phyloP scores from a whole-genome alignment of 306 rosid genomes.

The Vigna mungo region DNA sequence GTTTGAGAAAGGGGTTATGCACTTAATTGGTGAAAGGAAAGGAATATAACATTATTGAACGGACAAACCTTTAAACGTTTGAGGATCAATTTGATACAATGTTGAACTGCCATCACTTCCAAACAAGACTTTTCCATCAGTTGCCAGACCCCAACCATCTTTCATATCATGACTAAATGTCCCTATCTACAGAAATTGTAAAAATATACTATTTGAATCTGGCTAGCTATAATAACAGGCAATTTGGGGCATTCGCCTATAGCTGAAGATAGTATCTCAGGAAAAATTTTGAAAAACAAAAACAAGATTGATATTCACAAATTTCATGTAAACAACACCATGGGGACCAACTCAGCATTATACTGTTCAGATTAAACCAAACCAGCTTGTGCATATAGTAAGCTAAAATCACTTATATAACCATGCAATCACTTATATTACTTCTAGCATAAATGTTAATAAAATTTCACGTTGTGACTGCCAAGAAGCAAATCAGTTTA shows the following conservation, averaged over 20 bases:
- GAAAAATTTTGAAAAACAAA: constrained; percentile 7
- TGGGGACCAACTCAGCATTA: neutral
- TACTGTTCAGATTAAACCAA: neutral
- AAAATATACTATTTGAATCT: constrained; percentile 37
- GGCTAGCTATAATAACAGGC: constrained; percentile 11
- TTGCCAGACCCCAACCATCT: constrained; percentile 99
- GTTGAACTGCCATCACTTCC: constrained; percentile 94
- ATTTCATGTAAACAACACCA: constrained; percentile 9
- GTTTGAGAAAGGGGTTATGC: neutral
- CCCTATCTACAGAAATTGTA: constrained; percentile 55
- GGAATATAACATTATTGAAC: neutral
- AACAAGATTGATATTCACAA: neutral
- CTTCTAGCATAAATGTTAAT: constrained; percentile 2
- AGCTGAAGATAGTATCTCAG: constrained; percentile 18
- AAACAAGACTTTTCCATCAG: constrained; percentile 83
- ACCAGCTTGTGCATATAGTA: constrained; percentile 23
- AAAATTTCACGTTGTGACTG: constrained; percentile 9
- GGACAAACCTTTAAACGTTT: constrained; percentile 68
- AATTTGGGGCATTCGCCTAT: constrained; percentile 8
- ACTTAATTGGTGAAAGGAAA: constrained; percentile 17
- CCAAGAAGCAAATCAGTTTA: constrained; percentile 34
- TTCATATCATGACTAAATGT: constrained; percentile 77
- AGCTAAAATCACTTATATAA: constrained; percentile 13
- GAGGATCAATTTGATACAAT: constrained; percentile 76
- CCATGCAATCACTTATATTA: constrained; percentile 26